Conservation (phyloP, 108 stramenopile genomes). For the Pseudonitzschia delicatissima region DNA sequence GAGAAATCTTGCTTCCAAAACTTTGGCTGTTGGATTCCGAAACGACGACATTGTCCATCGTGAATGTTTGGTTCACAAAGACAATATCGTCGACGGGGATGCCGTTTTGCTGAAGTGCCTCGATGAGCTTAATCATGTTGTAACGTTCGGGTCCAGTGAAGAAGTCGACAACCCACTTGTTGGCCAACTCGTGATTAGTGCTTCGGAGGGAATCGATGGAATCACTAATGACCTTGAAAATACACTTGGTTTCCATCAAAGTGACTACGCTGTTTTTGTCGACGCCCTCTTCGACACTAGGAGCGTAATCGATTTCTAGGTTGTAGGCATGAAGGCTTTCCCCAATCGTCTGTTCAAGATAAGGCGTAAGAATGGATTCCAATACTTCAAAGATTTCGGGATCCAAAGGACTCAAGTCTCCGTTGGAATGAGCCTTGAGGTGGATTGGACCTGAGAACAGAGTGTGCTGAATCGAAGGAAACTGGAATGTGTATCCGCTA, state of each 20-base stretch:
- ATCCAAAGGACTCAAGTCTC: slow-evolving; percentile 12
- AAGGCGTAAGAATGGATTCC: slow-evolving; percentile 23
- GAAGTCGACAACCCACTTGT: slow-evolving; percentile 13
- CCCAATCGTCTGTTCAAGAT: slow-evolving; percentile 8
- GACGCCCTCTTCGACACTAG: slow-evolving; percentile 8
- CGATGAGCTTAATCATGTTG: slow-evolving; percentile 21
- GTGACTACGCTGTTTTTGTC: slow-evolving; percentile 17
- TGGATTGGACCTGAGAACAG: slow-evolving; percentile 16
- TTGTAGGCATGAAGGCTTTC: slow-evolving; percentile 25
- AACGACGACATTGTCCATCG: background rate
- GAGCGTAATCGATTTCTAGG: slow-evolving; percentile 25
- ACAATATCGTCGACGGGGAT: slow-evolving; percentile 20
- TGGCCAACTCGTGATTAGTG: slow-evolving; percentile 14
- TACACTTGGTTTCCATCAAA: slow-evolving; percentile 15
- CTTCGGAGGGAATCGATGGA: slow-evolving; percentile 8
- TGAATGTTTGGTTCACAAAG: slow-evolving; percentile 21
- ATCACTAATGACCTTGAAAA: slow-evolving; percentile 14
- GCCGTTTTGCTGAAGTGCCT: slow-evolving; percentile 6
- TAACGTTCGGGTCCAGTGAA: slow-evolving; percentile 21
- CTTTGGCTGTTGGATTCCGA: background rate
- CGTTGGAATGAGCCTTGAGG: slow-evolving; percentile 27
- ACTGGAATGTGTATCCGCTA: background rate
- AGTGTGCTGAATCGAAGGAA: slow-evolving; percentile 16
- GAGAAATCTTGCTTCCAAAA: background rate
- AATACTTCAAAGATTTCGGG: slow-evolving; percentile 24